Evolutionary conservation across 2,329 filamentous ascomycete species (phyloP), one percentile per base, ranked within the genome.

Genomic region (Setomelanomma holmii): DNA sequence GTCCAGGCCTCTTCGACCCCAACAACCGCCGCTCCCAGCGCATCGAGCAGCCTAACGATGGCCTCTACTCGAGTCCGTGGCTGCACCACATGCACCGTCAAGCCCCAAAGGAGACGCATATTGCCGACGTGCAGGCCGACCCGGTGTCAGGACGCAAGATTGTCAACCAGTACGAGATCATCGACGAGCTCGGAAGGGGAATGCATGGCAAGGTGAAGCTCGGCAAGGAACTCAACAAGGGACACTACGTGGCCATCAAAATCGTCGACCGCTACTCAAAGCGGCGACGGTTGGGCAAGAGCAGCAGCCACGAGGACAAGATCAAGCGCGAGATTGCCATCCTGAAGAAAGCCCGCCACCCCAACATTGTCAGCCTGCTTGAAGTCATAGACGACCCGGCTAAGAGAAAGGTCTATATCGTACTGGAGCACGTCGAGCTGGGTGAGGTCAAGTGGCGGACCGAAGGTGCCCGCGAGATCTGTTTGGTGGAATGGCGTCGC

Each of bases 201-300:
- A 91, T 96, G 67, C 95, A 99, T 73, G 95, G 95, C 68, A 99
- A 98, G 79, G 95, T 99, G 69, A 99, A 99, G 78, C 83, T 97
- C 41, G 95, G 93, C 41, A 86, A 91, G 47, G 92, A 96, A 71
- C 80, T 91, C 40, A 80, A 87, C 49, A 92, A 85, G 1, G 84
- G 84, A 55, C 87, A 90, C 46, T 88, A 89, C 70, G 93, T 99
- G 4, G 95, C 95, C 50, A 97, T 99, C 82, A 99, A 99, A 79
- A 99, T 99, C 66, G 96, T 99, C 40, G 91, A 96, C 51, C 87
- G 95, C 33, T 96, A 95, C 72, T 96, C 93, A 45, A 97, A 96
- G 78, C 91, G 91, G 66, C 87, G 93, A 49, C 89, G 93, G 21
- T 82, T 99, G n/a, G 95, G 95, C 46, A 86, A 85, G 66, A 76